Evolutionary conservation across 2,329 filamentous ascomycete species (phyloP).

Genomic region (Raffaelea arxii): DNA sequence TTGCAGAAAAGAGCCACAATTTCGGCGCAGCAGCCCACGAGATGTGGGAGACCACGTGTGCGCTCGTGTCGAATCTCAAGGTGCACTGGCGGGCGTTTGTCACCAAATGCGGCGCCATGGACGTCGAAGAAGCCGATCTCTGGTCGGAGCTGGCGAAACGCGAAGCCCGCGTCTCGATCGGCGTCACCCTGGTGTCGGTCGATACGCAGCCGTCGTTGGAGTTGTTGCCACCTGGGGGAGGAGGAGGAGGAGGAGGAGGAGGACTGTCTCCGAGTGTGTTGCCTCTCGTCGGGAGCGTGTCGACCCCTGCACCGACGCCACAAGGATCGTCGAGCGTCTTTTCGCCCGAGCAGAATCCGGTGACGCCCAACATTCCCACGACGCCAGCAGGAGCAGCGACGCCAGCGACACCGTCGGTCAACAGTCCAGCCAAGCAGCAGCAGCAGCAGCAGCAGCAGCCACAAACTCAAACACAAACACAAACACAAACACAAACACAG

Average conservation of each 20-base stretch:
- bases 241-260: too few species aligned
- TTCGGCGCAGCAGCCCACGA: slow-evolving; percentile 60
- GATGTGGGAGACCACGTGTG: slow-evolving; percentile 69
- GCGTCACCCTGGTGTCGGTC: slow-evolving; percentile 52
- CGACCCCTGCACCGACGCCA: slow-evolving; percentile 61
- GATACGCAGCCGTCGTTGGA: slow-evolving; percentile 56
- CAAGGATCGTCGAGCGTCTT: slow-evolving; percentile 46
- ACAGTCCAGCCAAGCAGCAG: neutral
- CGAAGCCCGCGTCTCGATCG: slow-evolving; percentile 41
- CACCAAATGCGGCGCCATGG: slow-evolving; percentile 60
- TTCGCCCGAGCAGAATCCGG: slow-evolving; percentile 50
- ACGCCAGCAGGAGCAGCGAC: slow-evolving; percentile 18
- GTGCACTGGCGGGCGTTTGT: slow-evolving; percentile 72
- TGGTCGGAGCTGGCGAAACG: slow-evolving; percentile 45
- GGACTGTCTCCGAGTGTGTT: slow-evolving; percentile 35
- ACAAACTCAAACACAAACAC: too few species aligned
- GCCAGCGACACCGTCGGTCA: neutral
- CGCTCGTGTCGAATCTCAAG: slow-evolving; percentile 59
- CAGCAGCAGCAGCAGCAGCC: neutral
- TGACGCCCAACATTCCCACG: slow-evolving; percentile 30
- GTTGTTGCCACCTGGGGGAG: slow-evolving; percentile 48
- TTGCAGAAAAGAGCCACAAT: slow-evolving; percentile 35
- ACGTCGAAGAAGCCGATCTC: slow-evolving; percentile 51
- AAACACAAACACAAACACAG: too few species aligned
- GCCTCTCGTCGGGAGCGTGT: slow-evolving; percentile 32